A percentile compares a stretch with the other conserved stretches of the same genome.
Evolutionary conservation across 139 green algal species (phyloP).

Genomic region (Spirogloea muscicola): DNA sequence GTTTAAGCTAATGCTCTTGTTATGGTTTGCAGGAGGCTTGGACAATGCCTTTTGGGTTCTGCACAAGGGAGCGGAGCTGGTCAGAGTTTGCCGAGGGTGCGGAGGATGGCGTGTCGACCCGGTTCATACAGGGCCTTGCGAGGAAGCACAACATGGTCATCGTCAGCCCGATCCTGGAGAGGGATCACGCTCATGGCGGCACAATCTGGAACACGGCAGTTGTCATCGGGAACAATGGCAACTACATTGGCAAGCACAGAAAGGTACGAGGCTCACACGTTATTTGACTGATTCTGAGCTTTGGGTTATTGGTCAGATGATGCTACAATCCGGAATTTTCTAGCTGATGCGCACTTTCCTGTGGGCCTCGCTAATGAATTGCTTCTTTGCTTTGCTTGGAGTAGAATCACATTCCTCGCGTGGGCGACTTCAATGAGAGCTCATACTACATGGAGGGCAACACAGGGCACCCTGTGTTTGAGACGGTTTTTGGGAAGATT

Average conservation of each 20-base stretch:
- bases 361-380: too few species aligned
- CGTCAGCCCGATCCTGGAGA: conserved; percentile 79
- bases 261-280: too few species aligned
- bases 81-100: conserved; percentile 85
- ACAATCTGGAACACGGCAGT: conserved; percentile 98
- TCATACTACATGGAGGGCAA: conserved; percentile 98
- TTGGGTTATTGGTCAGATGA: too few species aligned
- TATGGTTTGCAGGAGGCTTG: conserved; percentile 68
- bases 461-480: conserved; percentile 86
- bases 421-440: conserved; percentile 96
- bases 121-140: conserved; percentile 58
- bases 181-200: conserved; percentile 65
- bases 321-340: too few species aligned
- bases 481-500: conserved; percentile 86
- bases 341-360: too few species aligned
- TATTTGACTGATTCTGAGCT: too few species aligned
- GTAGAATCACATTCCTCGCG: conserved; percentile 93
- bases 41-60: conserved; percentile 94
- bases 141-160: conserved; percentile 79
- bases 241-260: conserved; percentile 51
- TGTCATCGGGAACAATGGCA: conserved; percentile 82
- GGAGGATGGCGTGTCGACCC: conserved; percentile 40
- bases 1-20: background rate
- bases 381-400: background rate
- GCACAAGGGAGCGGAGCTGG: conserved; percentile 89